Evolutionary conservation across 1,284 basidiomycete species (phyloP).

Genomic region (Ustilago esculenta): DNA sequence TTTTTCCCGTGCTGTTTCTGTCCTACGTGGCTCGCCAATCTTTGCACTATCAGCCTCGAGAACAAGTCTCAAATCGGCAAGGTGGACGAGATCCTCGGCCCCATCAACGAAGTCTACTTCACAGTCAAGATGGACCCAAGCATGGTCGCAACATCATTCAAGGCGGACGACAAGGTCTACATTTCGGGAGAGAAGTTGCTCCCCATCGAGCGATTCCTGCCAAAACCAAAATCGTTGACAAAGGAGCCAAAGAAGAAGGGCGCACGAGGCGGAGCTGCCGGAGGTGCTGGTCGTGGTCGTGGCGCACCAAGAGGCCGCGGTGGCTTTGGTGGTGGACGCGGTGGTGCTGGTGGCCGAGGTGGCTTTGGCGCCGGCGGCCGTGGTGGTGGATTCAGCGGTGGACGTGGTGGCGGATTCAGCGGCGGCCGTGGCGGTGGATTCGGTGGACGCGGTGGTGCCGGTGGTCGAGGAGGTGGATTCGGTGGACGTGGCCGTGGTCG

Average conservation of each 20-base stretch:
- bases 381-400: slow-evolving; percentile 42
- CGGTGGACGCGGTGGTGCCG: slow-evolving; percentile 39
- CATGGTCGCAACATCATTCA: slow-evolving; percentile 94
- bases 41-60: slow-evolving; percentile 72
- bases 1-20: background rate
- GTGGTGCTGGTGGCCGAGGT: slow-evolving; percentile 36
- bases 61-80: slow-evolving; percentile 97
- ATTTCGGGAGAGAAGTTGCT: slow-evolving; percentile 95
- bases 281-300: slow-evolving; percentile 33
- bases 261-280: slow-evolving; percentile 39
- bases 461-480: slow-evolving; percentile 48
- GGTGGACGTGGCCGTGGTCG: slow-evolving; percentile 53
- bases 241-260: slow-evolving; percentile 57
- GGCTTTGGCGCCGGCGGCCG: slow-evolving; percentile 61
- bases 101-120: slow-evolving; percentile 98
- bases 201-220: slow-evolving; percentile 95
- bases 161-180: slow-evolving; percentile 97
- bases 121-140: slow-evolving; percentile 97
- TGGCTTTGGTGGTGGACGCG: slow-evolving; percentile 45
- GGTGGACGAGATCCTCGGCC: slow-evolving; percentile 94
- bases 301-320: slow-evolving; percentile 65
- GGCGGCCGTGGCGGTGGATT: slow-evolving; percentile 44
- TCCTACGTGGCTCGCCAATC: background rate
- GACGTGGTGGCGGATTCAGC: slow-evolving; percentile 45
- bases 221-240: slow-evolving; percentile 81